A percentile compares a stretch with the other conserved stretches of the same genome.
phyloP scores from a whole-genome alignment of 1,139 yeast genomes.

The Scheffersomyces insectosa region DNA sequence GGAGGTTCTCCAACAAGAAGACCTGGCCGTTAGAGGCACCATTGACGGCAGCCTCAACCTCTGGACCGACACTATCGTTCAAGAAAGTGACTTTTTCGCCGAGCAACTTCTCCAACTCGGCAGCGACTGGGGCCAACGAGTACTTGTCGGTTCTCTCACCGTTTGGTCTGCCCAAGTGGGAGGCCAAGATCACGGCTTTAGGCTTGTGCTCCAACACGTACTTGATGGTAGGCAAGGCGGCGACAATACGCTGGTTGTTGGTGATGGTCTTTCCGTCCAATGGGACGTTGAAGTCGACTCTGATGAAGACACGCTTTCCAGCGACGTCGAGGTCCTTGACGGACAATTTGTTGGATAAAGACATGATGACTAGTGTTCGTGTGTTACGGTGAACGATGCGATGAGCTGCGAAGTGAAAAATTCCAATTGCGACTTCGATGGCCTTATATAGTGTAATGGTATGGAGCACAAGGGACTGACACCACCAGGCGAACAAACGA shows the following conservation, averaged over 20 bases:
- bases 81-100: constrained; percentile 71
- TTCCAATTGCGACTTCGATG: too few species aligned
- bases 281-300: constrained; percentile 98
- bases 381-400: not conserved
- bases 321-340: constrained; percentile 85
- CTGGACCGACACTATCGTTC: constrained; percentile 83
- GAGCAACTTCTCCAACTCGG: constrained; percentile 76
- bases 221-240: constrained; percentile 95
- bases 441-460: too few species aligned
- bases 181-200: constrained; percentile 85
- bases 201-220: constrained; percentile 89
- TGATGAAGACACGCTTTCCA: constrained; percentile 91
- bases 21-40: constrained; percentile 69
- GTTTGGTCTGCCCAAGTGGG: constrained; percentile 97
- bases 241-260: constrained; percentile 97
- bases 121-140: constrained; percentile 90
- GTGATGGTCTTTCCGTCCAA: constrained; percentile 94
- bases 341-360: constrained; percentile 86
- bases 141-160: constrained; percentile 81
- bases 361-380: constrained; percentile 48
- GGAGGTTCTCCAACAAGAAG: constrained; percentile 88
- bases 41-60: constrained; percentile 77
- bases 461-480: too few species aligned
- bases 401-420: too few species aligned
- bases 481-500: too few species aligned